Evolutionary conservation across 495 filamentous ascomycete genomes (phyloP).

Genomic region (Xylaria telfairii): DNA sequence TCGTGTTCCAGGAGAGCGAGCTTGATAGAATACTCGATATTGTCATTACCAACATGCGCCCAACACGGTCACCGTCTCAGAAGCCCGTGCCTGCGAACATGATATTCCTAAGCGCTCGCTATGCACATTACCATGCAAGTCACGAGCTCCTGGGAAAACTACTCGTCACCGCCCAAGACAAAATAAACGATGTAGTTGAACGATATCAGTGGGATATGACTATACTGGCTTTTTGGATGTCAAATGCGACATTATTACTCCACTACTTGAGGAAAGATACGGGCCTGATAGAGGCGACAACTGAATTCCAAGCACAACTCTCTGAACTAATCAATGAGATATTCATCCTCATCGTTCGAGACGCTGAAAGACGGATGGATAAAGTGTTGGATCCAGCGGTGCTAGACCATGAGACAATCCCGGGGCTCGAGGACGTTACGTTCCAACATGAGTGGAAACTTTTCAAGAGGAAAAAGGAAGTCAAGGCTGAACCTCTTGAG

Average conservation of each 20-base stretch:
- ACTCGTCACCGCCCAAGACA: slow-evolving; percentile 86
- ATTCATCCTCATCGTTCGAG: slow-evolving; percentile 96
- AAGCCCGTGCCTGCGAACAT: slow-evolving; percentile 98
- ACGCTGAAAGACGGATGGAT: slow-evolving; percentile 97
- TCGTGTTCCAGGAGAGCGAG: slow-evolving; percentile 96
- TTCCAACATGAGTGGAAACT: slow-evolving; percentile 99
- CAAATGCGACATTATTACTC: slow-evolving; percentile 91
- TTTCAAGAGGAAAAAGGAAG: slow-evolving; percentile 87
- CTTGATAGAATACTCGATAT: slow-evolving; percentile 89
- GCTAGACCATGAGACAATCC: slow-evolving; percentile 98
- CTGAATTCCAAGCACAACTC: slow-evolving; percentile 89
- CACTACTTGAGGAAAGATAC: slow-evolving; percentile 97
- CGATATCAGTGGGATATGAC: slow-evolving; percentile 99
- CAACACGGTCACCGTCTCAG: slow-evolving; percentile 91
- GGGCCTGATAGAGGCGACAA: slow-evolving; percentile 79
- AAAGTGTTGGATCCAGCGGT: slow-evolving; percentile 91
- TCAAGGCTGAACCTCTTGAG: slow-evolving; percentile 85
- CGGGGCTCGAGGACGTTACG: slow-evolving; percentile 91
- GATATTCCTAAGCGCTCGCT: slow-evolving; percentile 91
- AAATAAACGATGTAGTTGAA: slow-evolving; percentile 95
- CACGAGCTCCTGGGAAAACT: slow-evolving; percentile 81
- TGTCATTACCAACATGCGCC: slow-evolving; percentile 97
- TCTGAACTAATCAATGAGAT: slow-evolving; percentile 98
- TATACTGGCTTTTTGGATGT: slow-evolving; percentile 97
- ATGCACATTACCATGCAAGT: slow-evolving; percentile 95